These are phyloP conservation scores for Beta macrorhiza DNA, from an alignment of 179 eudicot species.

Conservation along the genomic window DNA sequence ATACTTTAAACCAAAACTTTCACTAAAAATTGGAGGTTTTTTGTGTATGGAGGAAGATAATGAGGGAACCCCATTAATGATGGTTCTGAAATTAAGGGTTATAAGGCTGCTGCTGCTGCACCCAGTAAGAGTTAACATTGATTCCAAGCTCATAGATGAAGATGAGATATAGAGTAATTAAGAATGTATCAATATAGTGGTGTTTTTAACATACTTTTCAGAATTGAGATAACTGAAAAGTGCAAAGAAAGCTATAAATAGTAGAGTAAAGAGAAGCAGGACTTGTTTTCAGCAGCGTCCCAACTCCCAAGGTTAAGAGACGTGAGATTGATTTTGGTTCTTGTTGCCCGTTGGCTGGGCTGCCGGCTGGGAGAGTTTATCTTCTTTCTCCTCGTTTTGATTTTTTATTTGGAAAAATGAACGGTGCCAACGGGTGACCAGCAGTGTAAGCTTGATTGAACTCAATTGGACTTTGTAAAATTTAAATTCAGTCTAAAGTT, in stretches of 20 bases:
- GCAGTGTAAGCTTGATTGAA: no score
- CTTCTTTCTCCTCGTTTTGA: conserved; percentile 6
- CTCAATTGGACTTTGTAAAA: no score
- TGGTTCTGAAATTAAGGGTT: conserved; percentile 35
- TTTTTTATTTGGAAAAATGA: not conserved
- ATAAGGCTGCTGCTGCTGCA: conserved; percentile 38
- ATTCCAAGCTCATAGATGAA: conserved; percentile 15
- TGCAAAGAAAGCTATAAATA: not conserved
- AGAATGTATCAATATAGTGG: not conserved
- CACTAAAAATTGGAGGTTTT: conserved; percentile 5
- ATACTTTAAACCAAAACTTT: conserved; percentile 16
- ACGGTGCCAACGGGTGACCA: no score
- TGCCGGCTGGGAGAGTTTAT: not conserved
- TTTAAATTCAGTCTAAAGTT: no score
- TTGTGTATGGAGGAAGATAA: conserved; percentile 11
- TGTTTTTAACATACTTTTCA: not conserved
- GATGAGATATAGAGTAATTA: not conserved
- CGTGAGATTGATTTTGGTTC: not conserved
- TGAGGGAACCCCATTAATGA: conserved; percentile 31
- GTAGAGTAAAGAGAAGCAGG: not conserved
- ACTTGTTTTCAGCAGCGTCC: not conserved
- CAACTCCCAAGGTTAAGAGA: no score
- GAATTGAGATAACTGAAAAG: not conserved
- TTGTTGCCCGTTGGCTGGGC: conserved; percentile 4
- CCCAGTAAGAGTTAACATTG: conserved; percentile 58